Evolutionary conservation across 257 asterid species (phyloP), one percentile per base, ranked within the genome.

Genomic region (Mentha longifolia): DNA sequence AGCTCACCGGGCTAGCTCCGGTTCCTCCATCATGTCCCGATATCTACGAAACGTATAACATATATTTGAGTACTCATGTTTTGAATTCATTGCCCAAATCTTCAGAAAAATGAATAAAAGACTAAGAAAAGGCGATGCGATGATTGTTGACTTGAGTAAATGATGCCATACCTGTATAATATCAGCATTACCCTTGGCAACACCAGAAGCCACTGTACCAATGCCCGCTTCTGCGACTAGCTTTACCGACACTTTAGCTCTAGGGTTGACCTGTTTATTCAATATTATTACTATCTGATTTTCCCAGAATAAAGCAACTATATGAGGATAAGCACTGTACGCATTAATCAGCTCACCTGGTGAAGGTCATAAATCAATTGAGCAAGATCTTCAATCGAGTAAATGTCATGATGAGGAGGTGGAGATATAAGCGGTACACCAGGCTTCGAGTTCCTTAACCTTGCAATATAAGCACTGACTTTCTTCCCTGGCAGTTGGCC

Each of bases 11-110:
- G 79, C 99, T 95, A 60, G 99, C 99, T 68, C 99, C 99, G 65
- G 99, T 95, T 67, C 99, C 99, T 46, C 99, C 99, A 77, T 95
- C 99, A 79, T 95, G 98, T 70, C 99, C 99, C 30, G 99, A 95
- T 89, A 95, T 95, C 98, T 93, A 82, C 70, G 75, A 63, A 59
- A 37, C 8, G 50, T 57, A 17, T 62, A 45, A 49, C 17, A n/a
- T 75, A 73, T 70, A 33, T 17, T 72, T 73, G 50, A 67, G 46
- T 50, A 66, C 63, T 19, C 14, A 30, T 67, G 55, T 28, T 28
- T 59, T 72, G 25, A 31, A 49, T 31, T 62, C 28, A 68, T 8
- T 1, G 37, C 61, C 55, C 16, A 57, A 57, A 31, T 14, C 55
- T 35, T 19, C n/a, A 65, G 35, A 61, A 66, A 72, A 45, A 1